A percentile compares a stretch with the other conserved stretches of the same genome.
Conservation (phyloP, 257 asterid species). For the Ligustrum vulgare region DNA sequence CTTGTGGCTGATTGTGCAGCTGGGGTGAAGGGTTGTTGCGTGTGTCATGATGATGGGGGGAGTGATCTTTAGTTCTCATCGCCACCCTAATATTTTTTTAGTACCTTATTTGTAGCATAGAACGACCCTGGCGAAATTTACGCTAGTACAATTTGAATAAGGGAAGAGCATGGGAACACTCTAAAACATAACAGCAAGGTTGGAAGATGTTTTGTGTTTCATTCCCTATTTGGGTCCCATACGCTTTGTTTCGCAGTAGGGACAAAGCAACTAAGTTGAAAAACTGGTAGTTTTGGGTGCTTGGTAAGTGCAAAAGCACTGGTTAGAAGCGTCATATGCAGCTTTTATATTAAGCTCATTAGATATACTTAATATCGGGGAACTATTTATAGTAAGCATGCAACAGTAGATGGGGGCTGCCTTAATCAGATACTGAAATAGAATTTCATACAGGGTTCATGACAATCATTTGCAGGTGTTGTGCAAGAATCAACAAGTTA, state of each 20-base stretch:
- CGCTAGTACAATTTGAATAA: neutral
- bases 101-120: neutral
- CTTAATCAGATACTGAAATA: neutral
- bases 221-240: neutral
- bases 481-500: neutral
- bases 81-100: neutral
- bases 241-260: neutral
- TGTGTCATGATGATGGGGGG: neutral
- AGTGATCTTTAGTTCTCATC: neutral
- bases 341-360: neutral
- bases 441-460: neutral
- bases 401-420: neutral
- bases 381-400: neutral
- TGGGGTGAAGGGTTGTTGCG: neutral
- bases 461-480: neutral
- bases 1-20: neutral
- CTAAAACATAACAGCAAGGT: neutral
- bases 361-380: neutral
- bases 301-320: neutral
- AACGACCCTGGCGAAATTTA: neutral
- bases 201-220: neutral
- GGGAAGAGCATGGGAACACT: neutral
- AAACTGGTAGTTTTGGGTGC: neutral
- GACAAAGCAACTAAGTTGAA: neutral
- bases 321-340: neutral